phyloP scores from a whole-genome alignment of 495 filamentous ascomycete species.

The Haplographium delicatum region DNA sequence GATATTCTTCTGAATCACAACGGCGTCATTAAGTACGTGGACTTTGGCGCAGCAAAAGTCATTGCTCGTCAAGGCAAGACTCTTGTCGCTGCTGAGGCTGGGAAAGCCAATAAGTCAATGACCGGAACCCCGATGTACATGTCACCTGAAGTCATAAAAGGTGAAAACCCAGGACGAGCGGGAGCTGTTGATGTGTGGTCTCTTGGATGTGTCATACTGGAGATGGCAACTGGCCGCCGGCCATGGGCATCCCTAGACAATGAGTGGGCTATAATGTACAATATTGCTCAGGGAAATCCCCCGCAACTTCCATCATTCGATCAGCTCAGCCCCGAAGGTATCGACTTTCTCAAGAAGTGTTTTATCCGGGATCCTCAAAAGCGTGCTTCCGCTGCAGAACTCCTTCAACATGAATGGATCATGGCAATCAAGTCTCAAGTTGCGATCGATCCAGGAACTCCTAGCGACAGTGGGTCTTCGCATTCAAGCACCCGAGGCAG shows the following conservation, averaged over 20 bases:
- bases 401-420: slow-evolving; percentile 97
- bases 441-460: slow-evolving; percentile 45
- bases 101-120: slow-evolving; percentile 82
- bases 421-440: slow-evolving; percentile 52
- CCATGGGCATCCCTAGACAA: slow-evolving; percentile 98
- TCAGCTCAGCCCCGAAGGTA: slow-evolving; percentile 75
- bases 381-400: slow-evolving; percentile 76
- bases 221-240: slow-evolving; percentile 93
- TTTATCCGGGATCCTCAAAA: slow-evolving; percentile 81
- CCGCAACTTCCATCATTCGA: slow-evolving; percentile 76
- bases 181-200: slow-evolving; percentile 98
- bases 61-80: slow-evolving; percentile 93
- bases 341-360: slow-evolving; percentile 83
- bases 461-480: slow-evolving; percentile 35
- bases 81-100: slow-evolving; percentile 55
- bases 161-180: slow-evolving; percentile 63
- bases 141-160: slow-evolving; percentile 97
- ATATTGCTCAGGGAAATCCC: slow-evolving; percentile 93
- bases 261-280: slow-evolving; percentile 99
- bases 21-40: slow-evolving; percentile 97
- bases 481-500: slow-evolving; percentile 18
- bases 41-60: slow-evolving; percentile 96
- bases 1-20: slow-evolving; percentile 96
- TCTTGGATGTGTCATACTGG: slow-evolving; percentile 90
- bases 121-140: slow-evolving; percentile 99